Conservation (phyloP, 1,284 basidiomycete genomes). For the Microbotryum violaceum region DNA sequence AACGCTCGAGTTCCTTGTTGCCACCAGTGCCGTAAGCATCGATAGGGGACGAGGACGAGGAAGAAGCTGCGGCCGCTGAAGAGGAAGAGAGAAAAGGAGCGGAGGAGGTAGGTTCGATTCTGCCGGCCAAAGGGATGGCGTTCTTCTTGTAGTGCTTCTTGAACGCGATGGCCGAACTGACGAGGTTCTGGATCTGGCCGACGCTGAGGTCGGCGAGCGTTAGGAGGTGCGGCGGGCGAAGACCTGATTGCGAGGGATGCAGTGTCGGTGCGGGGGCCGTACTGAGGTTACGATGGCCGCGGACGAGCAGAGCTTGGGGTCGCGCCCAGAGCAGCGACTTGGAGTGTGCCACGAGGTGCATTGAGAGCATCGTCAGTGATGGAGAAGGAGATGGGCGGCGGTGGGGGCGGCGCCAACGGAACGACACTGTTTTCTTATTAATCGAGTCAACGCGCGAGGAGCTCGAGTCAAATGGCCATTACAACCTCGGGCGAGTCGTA, state of each 20-base stretch:
- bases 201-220: constrained; percentile 72
- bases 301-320: neutral
- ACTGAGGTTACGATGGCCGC: constrained; percentile 6
- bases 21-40: no score
- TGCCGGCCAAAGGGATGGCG: constrained; percentile 16
- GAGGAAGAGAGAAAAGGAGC: no score
- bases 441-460: no score
- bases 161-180: constrained; percentile 38
- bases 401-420: no score
- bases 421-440: no score
- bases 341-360: neutral
- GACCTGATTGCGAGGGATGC: constrained; percentile 21
- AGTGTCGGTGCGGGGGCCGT: constrained; percentile 26
- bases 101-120: neutral
- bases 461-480: no score
- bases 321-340: neutral
- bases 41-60: no score
- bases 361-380: neutral
- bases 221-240: constrained; percentile 59
- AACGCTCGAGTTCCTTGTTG: no score
- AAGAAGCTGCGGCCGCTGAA: no score
- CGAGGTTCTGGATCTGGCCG: constrained; percentile 52
- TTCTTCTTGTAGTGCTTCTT: constrained; percentile 37
- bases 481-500: no score
- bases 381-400: neutral